Evolutionary conservation across 345 rosid genomes (phyloP).

Genomic region (Citrus reticulata): DNA sequence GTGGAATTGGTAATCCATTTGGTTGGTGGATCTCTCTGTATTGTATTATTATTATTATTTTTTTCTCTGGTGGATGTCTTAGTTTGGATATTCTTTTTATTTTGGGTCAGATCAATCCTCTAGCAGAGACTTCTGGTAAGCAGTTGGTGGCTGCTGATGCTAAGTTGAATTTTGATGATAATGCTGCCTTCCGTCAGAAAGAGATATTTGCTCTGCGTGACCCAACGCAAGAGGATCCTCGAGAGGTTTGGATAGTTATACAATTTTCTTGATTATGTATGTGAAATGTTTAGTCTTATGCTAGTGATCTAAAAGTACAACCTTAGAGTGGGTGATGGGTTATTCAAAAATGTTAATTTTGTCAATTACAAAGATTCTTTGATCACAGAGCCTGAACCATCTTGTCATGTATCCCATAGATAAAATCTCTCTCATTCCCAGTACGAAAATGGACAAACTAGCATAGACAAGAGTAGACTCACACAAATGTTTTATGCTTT

Average conservation of each 20-base stretch:
- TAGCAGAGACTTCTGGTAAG: conserved; percentile 85
- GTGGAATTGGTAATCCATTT: conserved; percentile 1
- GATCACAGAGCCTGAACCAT: background rate
- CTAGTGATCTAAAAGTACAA: background rate
- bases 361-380: background rate
- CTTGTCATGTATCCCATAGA: background rate
- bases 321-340: background rate
- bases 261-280: background rate
- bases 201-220: conserved; percentile 77
- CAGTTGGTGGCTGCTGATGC: conserved; percentile 99
- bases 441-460: background rate
- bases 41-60: background rate
- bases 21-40: background rate
- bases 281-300: background rate
- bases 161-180: conserved; percentile 96
- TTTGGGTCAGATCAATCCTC: conserved; percentile 79
- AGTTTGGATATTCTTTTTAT: conserved; percentile 1
- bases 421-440: background rate
- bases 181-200: conserved; percentile 93
- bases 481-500: background rate
- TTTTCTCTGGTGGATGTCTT: conserved; percentile 7
- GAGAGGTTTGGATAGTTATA: conserved; percentile 59
- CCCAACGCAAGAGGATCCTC: conserved; percentile 96
- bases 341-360: background rate
- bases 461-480: background rate